phyloP scores from a whole-genome alignment of 257 asterid species.

The Nicotiana otophora region DNA sequence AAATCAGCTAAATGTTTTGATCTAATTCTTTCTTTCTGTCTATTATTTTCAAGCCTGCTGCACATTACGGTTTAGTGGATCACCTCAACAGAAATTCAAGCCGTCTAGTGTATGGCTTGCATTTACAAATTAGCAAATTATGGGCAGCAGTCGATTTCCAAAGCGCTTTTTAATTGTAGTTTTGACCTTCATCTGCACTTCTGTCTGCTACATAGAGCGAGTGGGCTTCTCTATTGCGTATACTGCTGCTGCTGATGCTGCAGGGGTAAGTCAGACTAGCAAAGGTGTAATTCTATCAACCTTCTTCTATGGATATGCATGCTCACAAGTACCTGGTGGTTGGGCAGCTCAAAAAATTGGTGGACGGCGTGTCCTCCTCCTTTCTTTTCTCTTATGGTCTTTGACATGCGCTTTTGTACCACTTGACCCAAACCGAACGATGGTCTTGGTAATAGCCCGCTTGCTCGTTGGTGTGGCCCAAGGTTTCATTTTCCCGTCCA shows the following conservation, averaged over 20 bases:
- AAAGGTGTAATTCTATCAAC: conserved; percentile 83
- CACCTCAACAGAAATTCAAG: neutral
- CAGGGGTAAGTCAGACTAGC: conserved; percentile 66
- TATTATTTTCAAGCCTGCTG: neutral
- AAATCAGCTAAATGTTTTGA: neutral
- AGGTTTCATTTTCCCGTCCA: conserved; percentile 93
- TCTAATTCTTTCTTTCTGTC: neutral
- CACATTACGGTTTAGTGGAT: neutral
- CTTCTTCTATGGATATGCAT: conserved; percentile 86
- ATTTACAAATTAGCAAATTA: conserved; percentile 40
- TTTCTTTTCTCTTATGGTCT: conserved; percentile 81
- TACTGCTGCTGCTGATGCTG: conserved; percentile 92
- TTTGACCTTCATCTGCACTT: conserved; percentile 79
- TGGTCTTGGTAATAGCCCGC: conserved; percentile 68
- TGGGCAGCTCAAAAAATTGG: conserved; percentile 96
- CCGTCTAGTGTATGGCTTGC: conserved; percentile 10
- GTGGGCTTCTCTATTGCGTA: conserved; percentile 94
- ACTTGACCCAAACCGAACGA: conserved; percentile 54
- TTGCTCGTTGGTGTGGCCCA: conserved; percentile 92
- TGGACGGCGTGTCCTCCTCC: conserved; percentile 77
- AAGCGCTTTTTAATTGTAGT: conserved; percentile 61
- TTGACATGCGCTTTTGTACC: conserved; percentile 79
- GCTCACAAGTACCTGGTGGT: conserved; percentile 95
- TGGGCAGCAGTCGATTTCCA: conserved; percentile 57
- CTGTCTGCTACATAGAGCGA: conserved; percentile 87